Evolutionary conservation across 225 moss, liverwort and hornwort species (phyloP).

Genomic region (Pseudoscleropodium purum): DNA sequence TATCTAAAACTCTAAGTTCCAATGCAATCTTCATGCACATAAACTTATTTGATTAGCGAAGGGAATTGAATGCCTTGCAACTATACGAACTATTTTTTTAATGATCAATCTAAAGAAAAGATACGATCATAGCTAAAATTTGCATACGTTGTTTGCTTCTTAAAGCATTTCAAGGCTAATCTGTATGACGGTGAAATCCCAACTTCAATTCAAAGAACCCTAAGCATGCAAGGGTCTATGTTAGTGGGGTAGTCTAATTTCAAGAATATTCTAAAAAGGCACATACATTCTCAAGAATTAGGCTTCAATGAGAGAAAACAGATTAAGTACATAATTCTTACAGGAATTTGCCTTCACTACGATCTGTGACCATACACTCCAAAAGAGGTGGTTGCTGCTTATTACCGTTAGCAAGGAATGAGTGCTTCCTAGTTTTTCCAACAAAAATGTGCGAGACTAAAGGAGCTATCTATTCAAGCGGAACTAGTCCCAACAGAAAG

Average conservation of each 20-base stretch:
- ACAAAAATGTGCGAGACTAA: conserved; percentile 57
- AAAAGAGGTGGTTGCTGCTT: conserved; percentile 39
- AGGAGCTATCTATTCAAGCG: conserved; percentile 49
- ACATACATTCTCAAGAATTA: background rate
- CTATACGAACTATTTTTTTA: background rate
- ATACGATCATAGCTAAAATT: conserved; percentile 69
- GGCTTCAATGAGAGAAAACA: background rate
- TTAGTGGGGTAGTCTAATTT: background rate
- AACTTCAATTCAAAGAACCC: background rate
- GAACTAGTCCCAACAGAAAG: conserved; percentile 43
- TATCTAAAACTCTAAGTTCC: background rate
- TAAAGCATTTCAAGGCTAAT: conserved; percentile 58
- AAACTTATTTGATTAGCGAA: background rate
- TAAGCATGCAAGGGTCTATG: background rate
- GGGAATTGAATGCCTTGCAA: too few relatives aligned
- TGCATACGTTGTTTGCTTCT: conserved; percentile 58
- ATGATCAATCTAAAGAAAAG: background rate
- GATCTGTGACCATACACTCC: conserved; percentile 62
- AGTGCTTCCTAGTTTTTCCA: conserved; percentile 70
- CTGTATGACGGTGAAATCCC: conserved; percentile 15
- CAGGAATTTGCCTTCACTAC: conserved; percentile 55
- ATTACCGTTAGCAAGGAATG: conserved; percentile 64
- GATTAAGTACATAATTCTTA: conserved; percentile 5
- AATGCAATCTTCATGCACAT: background rate
- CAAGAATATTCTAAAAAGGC: background rate